phyloP scores from a whole-genome alignment of 352 stramenopile genomes.

The Pythium rishiriense region DNA sequence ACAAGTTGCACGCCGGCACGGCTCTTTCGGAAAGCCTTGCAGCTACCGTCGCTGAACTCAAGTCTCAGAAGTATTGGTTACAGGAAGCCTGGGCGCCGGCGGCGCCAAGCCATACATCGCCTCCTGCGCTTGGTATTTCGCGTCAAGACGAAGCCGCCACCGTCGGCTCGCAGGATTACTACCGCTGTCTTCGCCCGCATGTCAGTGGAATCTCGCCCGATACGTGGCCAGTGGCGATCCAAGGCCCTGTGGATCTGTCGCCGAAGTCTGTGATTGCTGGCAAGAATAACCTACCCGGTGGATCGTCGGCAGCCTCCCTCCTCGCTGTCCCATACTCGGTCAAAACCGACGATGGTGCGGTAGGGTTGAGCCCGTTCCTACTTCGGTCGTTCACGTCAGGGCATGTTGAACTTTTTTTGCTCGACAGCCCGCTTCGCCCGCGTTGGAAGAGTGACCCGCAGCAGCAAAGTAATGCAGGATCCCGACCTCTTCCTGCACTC shows the following conservation, averaged over 20 bases:
- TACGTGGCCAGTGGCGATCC: constrained; percentile 72
- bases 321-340: constrained; percentile 48
- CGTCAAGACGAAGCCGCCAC: constrained; percentile 21
- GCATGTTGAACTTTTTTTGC: constrained; percentile 71
- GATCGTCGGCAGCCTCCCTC: constrained; percentile 51
- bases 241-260: constrained; percentile 60
- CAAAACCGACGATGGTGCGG: constrained; percentile 35
- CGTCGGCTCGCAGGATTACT: constrained; percentile 27
- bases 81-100: constrained; percentile 58
- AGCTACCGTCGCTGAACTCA: constrained; percentile 54
- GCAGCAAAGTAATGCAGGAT: neutral
- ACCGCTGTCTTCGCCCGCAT: constrained; percentile 54
- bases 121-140: neutral
- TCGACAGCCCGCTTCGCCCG: constrained; percentile 60
- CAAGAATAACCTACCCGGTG: constrained; percentile 45
- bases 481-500: constrained; percentile 43
- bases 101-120: constrained; percentile 3
- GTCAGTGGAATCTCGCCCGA: constrained; percentile 71
- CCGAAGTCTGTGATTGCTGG: constrained; percentile 60
- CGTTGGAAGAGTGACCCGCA: constrained; percentile 52
- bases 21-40: constrained; percentile 30
- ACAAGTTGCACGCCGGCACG: neutral
- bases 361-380: constrained; percentile 51
- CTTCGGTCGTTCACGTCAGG: constrained; percentile 71
- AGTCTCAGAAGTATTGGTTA: constrained; percentile 86